Evolutionary conservation across 345 rosid genomes (phyloP).

Genomic region (Pelargonium nanum): DNA sequence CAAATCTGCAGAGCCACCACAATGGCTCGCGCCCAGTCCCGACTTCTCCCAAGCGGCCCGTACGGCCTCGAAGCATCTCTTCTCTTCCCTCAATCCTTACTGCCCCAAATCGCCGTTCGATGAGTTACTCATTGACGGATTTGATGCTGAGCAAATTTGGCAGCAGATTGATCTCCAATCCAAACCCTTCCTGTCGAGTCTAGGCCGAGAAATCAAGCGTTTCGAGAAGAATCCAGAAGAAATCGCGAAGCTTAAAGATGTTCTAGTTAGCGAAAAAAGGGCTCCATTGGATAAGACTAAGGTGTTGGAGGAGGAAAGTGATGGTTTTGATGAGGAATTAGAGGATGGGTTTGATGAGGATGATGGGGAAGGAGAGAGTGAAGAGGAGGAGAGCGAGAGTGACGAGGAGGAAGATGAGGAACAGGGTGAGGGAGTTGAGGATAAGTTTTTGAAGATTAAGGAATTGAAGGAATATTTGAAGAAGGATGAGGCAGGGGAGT

Average conservation of each 20-base stretch:
- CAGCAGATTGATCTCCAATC: slow-evolving; percentile 84
- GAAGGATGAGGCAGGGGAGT: slow-evolving; percentile 13
- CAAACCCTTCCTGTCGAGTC: slow-evolving; percentile 40
- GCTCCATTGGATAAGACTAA: not conserved
- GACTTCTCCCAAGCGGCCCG: slow-evolving; percentile 44
- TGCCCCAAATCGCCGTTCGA: slow-evolving; percentile 62
- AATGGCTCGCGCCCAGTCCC: slow-evolving; percentile 52
- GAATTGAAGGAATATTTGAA: slow-evolving; percentile 8
- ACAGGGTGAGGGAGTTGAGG: slow-evolving; percentile 11
- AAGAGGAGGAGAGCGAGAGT: slow-evolving; percentile 24
- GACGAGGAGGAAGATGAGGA: slow-evolving; percentile 17
- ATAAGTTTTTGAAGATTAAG: not conserved
- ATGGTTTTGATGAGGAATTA: slow-evolving; percentile 4
- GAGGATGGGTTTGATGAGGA: slow-evolving; percentile 26
- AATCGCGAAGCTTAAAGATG: slow-evolving; percentile 24
- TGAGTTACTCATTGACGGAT: slow-evolving; percentile 57
- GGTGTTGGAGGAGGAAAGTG: slow-evolving; percentile 1
- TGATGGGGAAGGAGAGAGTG: slow-evolving; percentile 19
- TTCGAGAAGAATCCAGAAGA: slow-evolving; percentile 53
- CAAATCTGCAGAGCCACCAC: slow-evolving; percentile 57
- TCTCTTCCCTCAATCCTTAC: slow-evolving; percentile 41
- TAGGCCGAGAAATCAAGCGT: slow-evolving; percentile 45
- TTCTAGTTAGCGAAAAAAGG: slow-evolving; percentile 14
- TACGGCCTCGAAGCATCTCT: slow-evolving; percentile 47
- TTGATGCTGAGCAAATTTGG: slow-evolving; percentile 92